phyloP scores from a whole-genome alignment of 192 early-diverging fungal genomes.

The Borealophlyctis nickersoniae region DNA sequence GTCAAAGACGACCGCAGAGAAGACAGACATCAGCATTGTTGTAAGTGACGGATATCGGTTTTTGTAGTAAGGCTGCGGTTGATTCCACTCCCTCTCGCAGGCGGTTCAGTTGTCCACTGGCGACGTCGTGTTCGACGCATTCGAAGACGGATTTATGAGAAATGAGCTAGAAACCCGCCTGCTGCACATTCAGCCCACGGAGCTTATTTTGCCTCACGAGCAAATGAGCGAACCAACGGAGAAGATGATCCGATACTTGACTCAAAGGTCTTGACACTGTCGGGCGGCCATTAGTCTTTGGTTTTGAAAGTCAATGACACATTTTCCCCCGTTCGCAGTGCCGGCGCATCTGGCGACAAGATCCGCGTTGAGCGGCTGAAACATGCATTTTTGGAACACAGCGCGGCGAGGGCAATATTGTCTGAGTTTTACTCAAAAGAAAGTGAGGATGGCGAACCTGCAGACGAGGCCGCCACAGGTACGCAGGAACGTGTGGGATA shows the following conservation, averaged over 20 bases:
- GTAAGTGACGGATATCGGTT: slow-evolving; percentile 3
- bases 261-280: slow-evolving; percentile 15
- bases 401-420: slow-evolving; percentile 15
- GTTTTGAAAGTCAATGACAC: neutral
- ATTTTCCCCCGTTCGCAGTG: slow-evolving; percentile 3
- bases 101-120: slow-evolving; percentile 67
- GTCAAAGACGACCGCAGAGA: slow-evolving; percentile 18
- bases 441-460: neutral
- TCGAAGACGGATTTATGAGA: slow-evolving; percentile 59
- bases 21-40: slow-evolving; percentile 27
- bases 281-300: neutral
- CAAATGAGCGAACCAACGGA: slow-evolving; percentile 56
- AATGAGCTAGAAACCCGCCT: slow-evolving; percentile 69
- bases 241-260: slow-evolving; percentile 33
- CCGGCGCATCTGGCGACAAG: slow-evolving; percentile 34
- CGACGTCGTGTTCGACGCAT: slow-evolving; percentile 69
- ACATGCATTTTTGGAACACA: slow-evolving; percentile 43
- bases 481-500: neutral
- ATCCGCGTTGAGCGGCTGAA: slow-evolving; percentile 57
- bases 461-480: slow-evolving; percentile 7
- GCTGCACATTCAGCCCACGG: slow-evolving; percentile 60
- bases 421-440: slow-evolving; percentile 33
- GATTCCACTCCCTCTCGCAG: slow-evolving; percentile 25
- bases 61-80: neutral
- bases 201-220: slow-evolving; percentile 58